Conservation (phyloP, 2,329 filamentous ascomycete species). For the Aureobasidium namibiae region DNA sequence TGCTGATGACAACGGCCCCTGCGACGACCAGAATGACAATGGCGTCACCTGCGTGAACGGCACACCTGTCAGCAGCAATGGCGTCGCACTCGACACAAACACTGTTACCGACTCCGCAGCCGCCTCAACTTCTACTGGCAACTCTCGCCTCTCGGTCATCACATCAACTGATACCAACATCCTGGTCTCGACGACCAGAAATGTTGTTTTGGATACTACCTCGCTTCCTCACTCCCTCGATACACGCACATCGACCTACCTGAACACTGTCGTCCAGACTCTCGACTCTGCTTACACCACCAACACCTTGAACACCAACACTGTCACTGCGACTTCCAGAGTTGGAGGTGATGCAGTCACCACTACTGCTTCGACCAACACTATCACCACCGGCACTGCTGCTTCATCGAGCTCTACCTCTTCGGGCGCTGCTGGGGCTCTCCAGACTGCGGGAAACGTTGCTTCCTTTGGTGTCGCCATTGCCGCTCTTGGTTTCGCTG, state of each 20-base stretch:
- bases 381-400: not conserved
- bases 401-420: not conserved
- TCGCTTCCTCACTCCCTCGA: not conserved
- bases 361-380: not conserved
- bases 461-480: not conserved
- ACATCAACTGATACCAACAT: not conserved
- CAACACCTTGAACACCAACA: not conserved
- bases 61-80: not conserved
- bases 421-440: not conserved
- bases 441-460: not conserved
- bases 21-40: not conserved
- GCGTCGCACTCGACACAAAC: not conserved
- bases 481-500: slow-evolving; percentile 4
- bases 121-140: not conserved
- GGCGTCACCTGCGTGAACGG: not conserved
- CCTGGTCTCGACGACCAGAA: not conserved
- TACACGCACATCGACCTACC: not conserved
- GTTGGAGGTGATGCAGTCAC: not conserved
- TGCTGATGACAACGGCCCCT: not conserved
- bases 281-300: not conserved
- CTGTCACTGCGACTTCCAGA: not conserved
- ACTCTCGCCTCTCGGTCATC: not conserved
- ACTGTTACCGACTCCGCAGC: not conserved
- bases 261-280: not conserved
- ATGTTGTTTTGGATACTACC: not conserved